Evolutionary conservation across 1,284 basidiomycete species (phyloP).

Genomic region (Microbotryomycetes sp.): DNA sequence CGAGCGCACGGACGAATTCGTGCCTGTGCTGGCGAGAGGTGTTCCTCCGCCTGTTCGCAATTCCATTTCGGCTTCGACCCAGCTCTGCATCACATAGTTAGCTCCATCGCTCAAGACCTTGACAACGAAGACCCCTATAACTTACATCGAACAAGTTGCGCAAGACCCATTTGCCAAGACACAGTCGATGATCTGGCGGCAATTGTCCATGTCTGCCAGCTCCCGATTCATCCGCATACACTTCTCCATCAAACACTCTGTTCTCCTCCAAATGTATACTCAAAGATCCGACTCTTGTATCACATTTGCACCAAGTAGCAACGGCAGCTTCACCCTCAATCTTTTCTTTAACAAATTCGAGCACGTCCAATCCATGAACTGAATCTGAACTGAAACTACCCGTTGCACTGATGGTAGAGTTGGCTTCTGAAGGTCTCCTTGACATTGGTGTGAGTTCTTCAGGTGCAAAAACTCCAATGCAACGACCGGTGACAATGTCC

Average conservation of each 20-base stretch:
- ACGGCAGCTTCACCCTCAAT: constrained; percentile 90
- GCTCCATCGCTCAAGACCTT: too few species aligned
- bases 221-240: constrained; percentile 85
- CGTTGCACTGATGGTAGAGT: not conserved
- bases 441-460: constrained; percentile 53
- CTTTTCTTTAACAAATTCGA: constrained; percentile 77
- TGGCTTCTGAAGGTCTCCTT: constrained; percentile 15
- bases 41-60: constrained; percentile 26
- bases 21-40: not conserved
- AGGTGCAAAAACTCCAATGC: constrained; percentile 62
- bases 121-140: not conserved
- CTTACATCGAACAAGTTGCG: constrained; percentile 39
- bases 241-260: constrained; percentile 84
- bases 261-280: constrained; percentile 77
- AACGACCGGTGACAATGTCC: constrained; percentile 76
- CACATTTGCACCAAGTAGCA: constrained; percentile 76
- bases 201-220: constrained; percentile 46
- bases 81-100: constrained; percentile 14
- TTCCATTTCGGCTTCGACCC: constrained; percentile 35
- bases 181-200: constrained; percentile 55
- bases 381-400: not conserved
- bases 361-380: constrained; percentile 49
- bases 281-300: constrained; percentile 82
- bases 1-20: constrained; percentile 20
- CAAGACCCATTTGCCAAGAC: constrained; percentile 39